Base-by-base conservation (phyloP, 2,329 filamentous ascomycete genomes). In the Colletotrichum sp. region DNA sequence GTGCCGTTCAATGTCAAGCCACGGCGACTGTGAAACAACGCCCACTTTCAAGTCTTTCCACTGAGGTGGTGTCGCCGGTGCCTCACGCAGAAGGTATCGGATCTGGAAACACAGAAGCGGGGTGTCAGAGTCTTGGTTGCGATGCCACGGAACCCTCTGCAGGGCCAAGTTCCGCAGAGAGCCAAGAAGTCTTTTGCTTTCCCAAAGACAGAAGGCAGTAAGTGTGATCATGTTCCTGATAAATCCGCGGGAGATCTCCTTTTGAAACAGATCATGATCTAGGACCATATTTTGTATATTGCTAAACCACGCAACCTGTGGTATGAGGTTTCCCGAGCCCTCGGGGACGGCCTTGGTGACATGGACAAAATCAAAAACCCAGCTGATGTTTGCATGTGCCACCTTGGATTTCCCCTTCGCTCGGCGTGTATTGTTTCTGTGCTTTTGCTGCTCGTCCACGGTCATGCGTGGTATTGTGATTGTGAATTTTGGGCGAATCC, bases 91-190 rank as follows among this genome's bases (percentile, higher is more conserved):
- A 22, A 57, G 52, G 0, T 57, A 8, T 26, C 52, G n/a, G 4
- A 26, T 57, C 10, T 57, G 52, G 24, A 57, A 57, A 16, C n/a
- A 26, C 22, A 26, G 7, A 2, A 22, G 22, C 12, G 12, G 22
- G 0, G 22, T 26, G 22, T 26, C 22, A 0, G 0, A 1, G n/a
- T 8, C 22, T 57, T 1, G 52, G 0, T 26, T 22, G 6, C 39
- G 39, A 44, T 44, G 39, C 39, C 39, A 44, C 3, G 8, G 18
- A n/a, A 12, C 39, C 39, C 9, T 44, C 4, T 44, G 1, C 0
- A 44, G 39, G 18, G 39, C 39, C 13, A 57, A 16, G 12, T 57
- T 26, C 0, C 22, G n/a, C 6, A 57, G 22, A 24, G n/a, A 22
- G 13, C 52, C 24, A 0, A 57, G 12, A 0, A 57, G 22, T 0